phyloP scores from a whole-genome alignment of 139 green algal genomes.

The Tetraselmis chui region DNA sequence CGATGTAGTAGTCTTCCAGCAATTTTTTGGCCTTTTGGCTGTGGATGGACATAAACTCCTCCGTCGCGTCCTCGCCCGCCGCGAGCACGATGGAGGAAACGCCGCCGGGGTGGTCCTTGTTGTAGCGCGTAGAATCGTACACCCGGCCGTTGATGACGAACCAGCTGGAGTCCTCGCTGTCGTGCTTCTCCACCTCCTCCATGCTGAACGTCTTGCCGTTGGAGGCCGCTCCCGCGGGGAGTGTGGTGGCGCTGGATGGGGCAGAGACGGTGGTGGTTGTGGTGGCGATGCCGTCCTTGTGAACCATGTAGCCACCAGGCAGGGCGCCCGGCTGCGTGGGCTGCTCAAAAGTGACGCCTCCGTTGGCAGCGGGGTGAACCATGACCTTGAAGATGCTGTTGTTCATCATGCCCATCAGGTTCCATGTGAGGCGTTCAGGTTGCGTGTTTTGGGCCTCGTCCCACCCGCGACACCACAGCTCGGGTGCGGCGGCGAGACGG shows the following conservation, averaged over 20 bases:
- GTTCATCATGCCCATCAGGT: conserved; percentile 98
- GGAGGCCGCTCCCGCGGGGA: neutral
- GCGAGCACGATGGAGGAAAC: conserved; percentile 79
- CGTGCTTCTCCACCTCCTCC: conserved; percentile 71
- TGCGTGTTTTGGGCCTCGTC: conserved; percentile 82
- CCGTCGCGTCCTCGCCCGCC: conserved; percentile 58
- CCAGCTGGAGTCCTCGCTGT: conserved; percentile 68
- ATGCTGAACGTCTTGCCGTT: conserved; percentile 44
- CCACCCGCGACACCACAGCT: conserved; percentile 72
- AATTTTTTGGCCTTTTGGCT: conserved; percentile 75
- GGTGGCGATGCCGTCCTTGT: no score
- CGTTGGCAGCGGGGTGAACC: conserved; percentile 14
- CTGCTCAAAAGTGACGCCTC: conserved; percentile 39
- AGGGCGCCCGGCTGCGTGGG: conserved; percentile 32
- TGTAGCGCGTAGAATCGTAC: conserved; percentile 90
- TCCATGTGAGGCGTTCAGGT: conserved; percentile 34
- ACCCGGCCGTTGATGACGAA: conserved; percentile 86
- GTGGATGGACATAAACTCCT: conserved; percentile 89
- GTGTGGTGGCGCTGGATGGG: no score
- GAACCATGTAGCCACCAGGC: conserved; percentile 40
- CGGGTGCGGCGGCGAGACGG: conserved; percentile 21
- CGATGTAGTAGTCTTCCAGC: conserved; percentile 77
- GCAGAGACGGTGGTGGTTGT: no score
- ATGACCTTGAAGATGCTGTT: conserved; percentile 81
- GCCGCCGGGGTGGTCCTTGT: conserved; percentile 88